Percentiles rank a stretch among this genome's conserved stretches.
Evolutionary conservation across 2,329 filamentous ascomycete species (phyloP).

Genomic region (Chaetomium sp.): DNA sequence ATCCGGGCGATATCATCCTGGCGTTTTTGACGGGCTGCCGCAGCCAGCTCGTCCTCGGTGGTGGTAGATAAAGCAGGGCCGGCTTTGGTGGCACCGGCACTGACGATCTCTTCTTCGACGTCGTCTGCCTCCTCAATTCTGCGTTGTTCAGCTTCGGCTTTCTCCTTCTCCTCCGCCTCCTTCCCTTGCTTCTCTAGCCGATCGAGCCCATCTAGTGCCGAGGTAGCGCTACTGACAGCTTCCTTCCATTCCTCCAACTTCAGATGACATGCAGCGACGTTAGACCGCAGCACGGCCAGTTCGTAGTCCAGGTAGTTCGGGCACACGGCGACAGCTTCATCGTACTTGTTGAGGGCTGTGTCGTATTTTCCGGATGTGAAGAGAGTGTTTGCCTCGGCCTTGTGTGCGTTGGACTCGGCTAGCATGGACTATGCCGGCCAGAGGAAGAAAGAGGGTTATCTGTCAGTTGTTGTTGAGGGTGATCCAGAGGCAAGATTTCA

Average conservation of each 20-base stretch:
- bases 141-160: conserved; percentile 31
- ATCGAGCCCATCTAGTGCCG: conserved; percentile 67
- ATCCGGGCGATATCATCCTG: conserved; percentile 66
- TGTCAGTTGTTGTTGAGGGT: background rate
- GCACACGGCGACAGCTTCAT: conserved; percentile 69
- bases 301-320: conserved; percentile 85
- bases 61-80: conserved; percentile 31
- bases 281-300: conserved; percentile 77
- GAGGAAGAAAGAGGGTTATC: background rate
- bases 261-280: conserved; percentile 82
- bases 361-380: conserved; percentile 67
- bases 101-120: conserved; percentile 53
- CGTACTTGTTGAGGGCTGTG: conserved; percentile 75
- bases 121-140: conserved; percentile 30
- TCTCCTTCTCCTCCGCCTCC: conserved; percentile 31
- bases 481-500: too few relatives aligned
- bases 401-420: conserved; percentile 63
- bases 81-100: conserved; percentile 48
- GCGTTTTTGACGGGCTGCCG: conserved; percentile 31
- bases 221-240: conserved; percentile 65
- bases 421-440: conserved; percentile 42
- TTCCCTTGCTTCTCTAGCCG: conserved; percentile 51
- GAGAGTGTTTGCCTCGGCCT: conserved; percentile 70
- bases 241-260: conserved; percentile 83
- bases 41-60: conserved; percentile 25